Evolutionary conservation across 495 filamentous ascomycete genomes (phyloP), one percentile per base, ranked within the genome.

Genomic region (Talaromyces trachyspermus): DNA sequence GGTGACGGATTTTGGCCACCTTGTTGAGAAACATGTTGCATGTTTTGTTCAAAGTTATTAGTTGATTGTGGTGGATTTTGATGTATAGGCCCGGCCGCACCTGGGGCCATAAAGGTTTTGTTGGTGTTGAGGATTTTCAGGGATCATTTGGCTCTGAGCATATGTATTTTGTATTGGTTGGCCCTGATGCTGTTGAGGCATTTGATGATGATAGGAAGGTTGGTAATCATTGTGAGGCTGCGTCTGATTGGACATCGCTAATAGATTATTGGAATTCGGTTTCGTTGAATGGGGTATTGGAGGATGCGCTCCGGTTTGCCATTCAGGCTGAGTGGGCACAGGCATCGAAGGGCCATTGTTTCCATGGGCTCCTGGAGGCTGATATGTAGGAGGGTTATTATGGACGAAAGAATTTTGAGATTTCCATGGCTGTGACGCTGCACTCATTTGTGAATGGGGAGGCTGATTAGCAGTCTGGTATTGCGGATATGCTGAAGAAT

Each of bases 271-370:
- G 12, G 30, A 10, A 12, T 25, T 17, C 15, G 46, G 46, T 30
- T 49, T 49, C 17, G 46, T 49, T 24, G 46, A 26, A 27, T 49
- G 36, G 6, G 46, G 36, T 20, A 49, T 23, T 18, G 46, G 25
- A 5, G 38, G 36, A 20, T 48, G 45, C 23, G 45, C 7, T 18
- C 45, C 20, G 2, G 35, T 11, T 27, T 49, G 46, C 46, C 46
- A 49, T 23, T 40, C 35, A 3, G 36, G 36, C 23, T 42, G 46
- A 40, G 22, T 18, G 8, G 22, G 33, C 0, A 36, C 15, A 6
- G 24, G 18, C 20, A 17, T 30, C 11, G 42, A 41, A 22, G 9
- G 4, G 9, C 23, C 11, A 29, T 5, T 15, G 14, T 33, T 11
- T 15, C 44, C 44, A 32, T 35, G 29, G 8, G n/a, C 8, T 7